Percentiles rank a stretch among this genome's conserved stretches.
These are phyloP conservation scores for Pyrus pyrifolia DNA, from an alignment of 306 rosid genomes.

Conservation along the genomic window DNA sequence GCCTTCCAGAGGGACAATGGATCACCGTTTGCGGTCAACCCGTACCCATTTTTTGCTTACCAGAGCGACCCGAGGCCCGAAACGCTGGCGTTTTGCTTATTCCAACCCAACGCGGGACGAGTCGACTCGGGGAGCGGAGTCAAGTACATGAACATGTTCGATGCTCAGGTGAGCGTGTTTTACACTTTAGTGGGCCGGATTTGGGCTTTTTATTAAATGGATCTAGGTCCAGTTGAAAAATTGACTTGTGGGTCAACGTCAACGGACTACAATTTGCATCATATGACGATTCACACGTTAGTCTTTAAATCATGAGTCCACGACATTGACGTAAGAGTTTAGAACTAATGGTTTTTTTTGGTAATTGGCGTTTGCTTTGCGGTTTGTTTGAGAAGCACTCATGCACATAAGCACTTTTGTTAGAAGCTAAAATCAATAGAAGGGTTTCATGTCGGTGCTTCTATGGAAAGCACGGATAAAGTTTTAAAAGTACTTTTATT, in stretches of 20 bases:
- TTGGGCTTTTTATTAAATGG: not conserved
- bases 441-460: too few species aligned
- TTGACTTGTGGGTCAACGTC: slow-evolving; percentile 22
- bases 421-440: not conserved
- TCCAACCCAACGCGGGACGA: slow-evolving; percentile 81
- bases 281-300: not conserved
- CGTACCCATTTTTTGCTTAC: slow-evolving; percentile 83
- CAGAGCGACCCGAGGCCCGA: slow-evolving; percentile 75
- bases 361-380: not conserved
- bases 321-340: not conserved
- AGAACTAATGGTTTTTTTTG: not conserved
- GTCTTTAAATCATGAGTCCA: slow-evolving; percentile 23
- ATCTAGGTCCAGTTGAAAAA: not conserved
- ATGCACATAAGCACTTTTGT: not conserved
- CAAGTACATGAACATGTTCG: slow-evolving; percentile 87
- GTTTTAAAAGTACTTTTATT: too few species aligned
- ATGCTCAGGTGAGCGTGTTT: slow-evolving; percentile 60
- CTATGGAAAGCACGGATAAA: too few species aligned
- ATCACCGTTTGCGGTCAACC: slow-evolving; percentile 66
- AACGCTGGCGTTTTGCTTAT: slow-evolving; percentile 74
- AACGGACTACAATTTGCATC: not conserved
- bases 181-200: not conserved
- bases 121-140: slow-evolving; percentile 65
- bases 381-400: too few species aligned
- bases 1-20: slow-evolving; percentile 50